A percentile compares a stretch with the other conserved stretches of the same genome.
These are phyloP conservation scores for Paecilomyces sp. DNA, from an alignment of 2,329 filamentous ascomycete genomes.

Conservation along the genomic window DNA sequence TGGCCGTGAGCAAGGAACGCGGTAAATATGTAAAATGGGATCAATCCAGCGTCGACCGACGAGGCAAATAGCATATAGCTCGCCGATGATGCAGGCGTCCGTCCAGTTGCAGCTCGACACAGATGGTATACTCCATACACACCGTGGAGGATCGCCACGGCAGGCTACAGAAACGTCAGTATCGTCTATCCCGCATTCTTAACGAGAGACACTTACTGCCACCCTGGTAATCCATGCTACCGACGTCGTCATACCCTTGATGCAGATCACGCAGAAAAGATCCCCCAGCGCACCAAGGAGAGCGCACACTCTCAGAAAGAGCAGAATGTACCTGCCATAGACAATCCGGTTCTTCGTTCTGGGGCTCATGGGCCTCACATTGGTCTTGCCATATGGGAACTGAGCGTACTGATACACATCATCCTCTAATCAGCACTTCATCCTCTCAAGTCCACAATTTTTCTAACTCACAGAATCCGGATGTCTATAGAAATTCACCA, in stretches of 20 bases:
- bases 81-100: constrained; percentile 71
- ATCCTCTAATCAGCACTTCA: constrained; percentile 4
- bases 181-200: constrained; percentile 2
- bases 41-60: constrained; percentile 61
- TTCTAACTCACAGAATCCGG: constrained; percentile 57
- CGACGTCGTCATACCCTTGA: constrained; percentile 58
- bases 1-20: constrained; percentile 49
- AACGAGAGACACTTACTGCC: constrained; percentile 50
- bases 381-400: constrained; percentile 54
- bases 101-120: constrained; percentile 58
- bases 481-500: constrained; percentile 77
- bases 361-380: constrained; percentile 60
- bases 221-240: constrained; percentile 71
- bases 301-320: constrained; percentile 60
- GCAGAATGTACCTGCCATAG: constrained; percentile 59
- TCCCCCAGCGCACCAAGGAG: constrained; percentile 64
- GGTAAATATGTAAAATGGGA: constrained; percentile 58
- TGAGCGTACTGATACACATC: constrained; percentile 37
- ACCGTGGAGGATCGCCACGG: constrained; percentile 63
- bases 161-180: constrained; percentile 51
- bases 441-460: constrained; percentile 1
- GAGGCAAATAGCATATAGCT: constrained; percentile 84
- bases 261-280: constrained; percentile 68
- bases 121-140: constrained; percentile 79
- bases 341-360: constrained; percentile 66